These are phyloP conservation scores for Russula ochroleuca DNA, from an alignment of 768 basidiomycete genomes.

Conservation along the genomic window DNA sequence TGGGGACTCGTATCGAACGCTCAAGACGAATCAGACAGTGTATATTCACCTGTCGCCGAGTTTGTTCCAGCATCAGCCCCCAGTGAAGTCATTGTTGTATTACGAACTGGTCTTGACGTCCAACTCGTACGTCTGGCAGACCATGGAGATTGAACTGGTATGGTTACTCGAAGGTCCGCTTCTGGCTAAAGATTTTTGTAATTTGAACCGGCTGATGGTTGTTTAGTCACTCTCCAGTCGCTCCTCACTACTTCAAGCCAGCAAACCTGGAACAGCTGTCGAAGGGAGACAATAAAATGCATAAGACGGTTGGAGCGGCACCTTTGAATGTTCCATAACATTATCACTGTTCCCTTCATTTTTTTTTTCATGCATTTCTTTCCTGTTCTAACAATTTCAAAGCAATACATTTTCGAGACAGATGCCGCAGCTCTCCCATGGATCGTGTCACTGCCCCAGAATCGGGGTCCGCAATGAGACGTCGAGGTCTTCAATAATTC, in stretches of 20 bases:
- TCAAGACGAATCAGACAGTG: constrained; percentile 94
- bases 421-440: too few relatives aligned
- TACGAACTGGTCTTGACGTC: constrained; percentile 97
- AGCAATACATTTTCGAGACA: background rate
- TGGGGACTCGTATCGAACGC: too few relatives aligned
- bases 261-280: constrained; percentile 78
- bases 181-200: background rate
- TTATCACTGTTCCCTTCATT: constrained; percentile 1
- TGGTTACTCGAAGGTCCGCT: constrained; percentile 87
- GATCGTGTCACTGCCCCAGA: too few relatives aligned
- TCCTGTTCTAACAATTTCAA: constrained; percentile 8
- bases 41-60: constrained; percentile 96
- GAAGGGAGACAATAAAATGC: constrained; percentile 88
- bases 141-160: constrained; percentile 96
- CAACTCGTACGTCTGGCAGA: constrained; percentile 96
- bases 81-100: constrained; percentile 84
- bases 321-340: constrained; percentile 20
- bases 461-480: too few relatives aligned
- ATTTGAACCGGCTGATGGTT: constrained; percentile 15
- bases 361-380: constrained; percentile 10
- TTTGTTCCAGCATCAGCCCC: constrained; percentile 93
- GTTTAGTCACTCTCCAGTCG: constrained; percentile 50
- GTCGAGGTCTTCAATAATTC: too few relatives aligned
- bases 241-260: constrained; percentile 93
- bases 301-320: constrained; percentile 54